A percentile compares a stretch with the other conserved stretches of the same genome.
Conservation (phyloP, 176 grass and related monocot species). For the Bolboschoenus planiculmis region DNA sequence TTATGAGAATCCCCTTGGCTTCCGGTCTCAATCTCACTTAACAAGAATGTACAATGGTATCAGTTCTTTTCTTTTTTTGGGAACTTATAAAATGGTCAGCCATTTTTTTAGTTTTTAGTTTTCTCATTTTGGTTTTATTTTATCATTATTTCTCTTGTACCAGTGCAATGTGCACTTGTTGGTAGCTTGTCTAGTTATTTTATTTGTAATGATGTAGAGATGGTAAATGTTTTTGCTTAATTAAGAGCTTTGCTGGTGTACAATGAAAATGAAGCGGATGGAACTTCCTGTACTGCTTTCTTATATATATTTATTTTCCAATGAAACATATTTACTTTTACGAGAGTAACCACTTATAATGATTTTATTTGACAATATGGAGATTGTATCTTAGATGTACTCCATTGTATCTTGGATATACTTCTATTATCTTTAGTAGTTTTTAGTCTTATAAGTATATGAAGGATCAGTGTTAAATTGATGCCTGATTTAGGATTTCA, state of each 20-base stretch:
- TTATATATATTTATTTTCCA: not conserved
- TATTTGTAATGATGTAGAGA: constrained; percentile 9
- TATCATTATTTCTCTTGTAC: not conserved
- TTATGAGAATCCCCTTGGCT: not conserved
- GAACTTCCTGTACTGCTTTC: not conserved
- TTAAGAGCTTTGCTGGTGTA: not conserved
- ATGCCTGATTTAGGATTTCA: not conserved
- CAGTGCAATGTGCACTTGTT: not conserved
- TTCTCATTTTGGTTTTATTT: not conserved
- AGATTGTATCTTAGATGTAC: not conserved
- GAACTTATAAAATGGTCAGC: not conserved
- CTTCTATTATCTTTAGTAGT: not conserved
- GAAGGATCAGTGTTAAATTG: not conserved
- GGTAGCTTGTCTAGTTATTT: not conserved
- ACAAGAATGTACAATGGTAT: not conserved
- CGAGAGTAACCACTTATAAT: not conserved
- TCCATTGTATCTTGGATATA: not conserved
- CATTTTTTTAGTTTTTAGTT: not conserved
- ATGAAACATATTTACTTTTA: not conserved
- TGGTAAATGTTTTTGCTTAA: not conserved
- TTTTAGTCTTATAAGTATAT: not conserved
- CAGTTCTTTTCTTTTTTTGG: not conserved
- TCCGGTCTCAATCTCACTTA: not conserved
- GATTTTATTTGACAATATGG: not conserved
- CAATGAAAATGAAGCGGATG: constrained; percentile 2